Base-by-base conservation (phyloP, 1,284 basidiomycete species). In the Mycena sp. region DNA sequence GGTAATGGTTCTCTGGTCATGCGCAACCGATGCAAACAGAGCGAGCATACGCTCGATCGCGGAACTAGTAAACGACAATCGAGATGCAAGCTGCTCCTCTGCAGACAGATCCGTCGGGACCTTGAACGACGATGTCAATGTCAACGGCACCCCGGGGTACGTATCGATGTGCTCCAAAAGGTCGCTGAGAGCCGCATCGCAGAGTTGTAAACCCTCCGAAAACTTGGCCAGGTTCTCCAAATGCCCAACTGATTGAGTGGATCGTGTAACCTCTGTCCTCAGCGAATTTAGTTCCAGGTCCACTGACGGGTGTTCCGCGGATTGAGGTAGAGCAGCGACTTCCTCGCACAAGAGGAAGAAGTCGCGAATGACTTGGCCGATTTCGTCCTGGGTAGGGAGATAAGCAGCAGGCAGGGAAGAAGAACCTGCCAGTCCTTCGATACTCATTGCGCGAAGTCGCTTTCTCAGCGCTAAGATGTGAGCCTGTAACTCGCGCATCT, bases 161-260 rank as follows among this genome's bases (percentile, higher is more conserved):
- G 87, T 89, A 73, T 95, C 93, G 58, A 94, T 83, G 69, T 93
- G 91, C 70, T 94, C 91, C 52, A 95, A 77, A 9, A 94, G 80
- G 71, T 94, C 91, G 70, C 93, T 95, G 40, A 94, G 79, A 19
- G 87, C 85, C n/a, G 81, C 77, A 71, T 95, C 93, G 67, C 91
- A 93, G 17, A 74, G 73, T 26, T 80, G 78, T 11, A 90, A 73
- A 28, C 79, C 73, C 26, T 81, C 74, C 2, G 80, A 76, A 56
- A 94, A 77, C 19, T 79, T 76, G 5, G 83, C 83, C 28, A 95
- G 78, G 41, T 76, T 77, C 60, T 83, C 76, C 29, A 92, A 74
- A 41, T 80, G 82, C 38, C 78, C 75, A 69, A 93, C 76, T 45
- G 87, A 71, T 6, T 78, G 78, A 35, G 75, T 74, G 37, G 87